phyloP scores from a whole-genome alignment of 495 filamentous ascomycete genomes.

The Bacidia gigantensis region DNA sequence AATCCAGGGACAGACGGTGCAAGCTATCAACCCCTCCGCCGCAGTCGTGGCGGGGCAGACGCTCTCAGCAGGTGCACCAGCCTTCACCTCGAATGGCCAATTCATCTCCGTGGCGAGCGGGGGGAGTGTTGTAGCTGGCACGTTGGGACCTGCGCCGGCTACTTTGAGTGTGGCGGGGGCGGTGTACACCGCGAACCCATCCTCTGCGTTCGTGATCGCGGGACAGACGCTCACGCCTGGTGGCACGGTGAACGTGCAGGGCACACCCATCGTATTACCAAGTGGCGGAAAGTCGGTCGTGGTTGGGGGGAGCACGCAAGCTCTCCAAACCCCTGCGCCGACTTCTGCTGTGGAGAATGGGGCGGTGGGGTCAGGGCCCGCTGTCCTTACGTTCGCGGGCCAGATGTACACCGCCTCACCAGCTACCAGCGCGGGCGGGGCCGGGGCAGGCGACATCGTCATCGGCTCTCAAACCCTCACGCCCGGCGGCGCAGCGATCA shows the following conservation, averaged over 20 bases:
- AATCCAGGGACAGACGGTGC: neutral
- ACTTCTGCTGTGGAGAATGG: neutral
- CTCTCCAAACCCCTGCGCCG: too few species aligned
- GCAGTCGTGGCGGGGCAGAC: neutral
- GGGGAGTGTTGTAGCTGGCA: constrained; percentile 9
- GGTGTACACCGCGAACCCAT: neutral
- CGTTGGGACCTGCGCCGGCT: neutral
- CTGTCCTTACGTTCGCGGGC: neutral
- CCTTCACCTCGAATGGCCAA: constrained; percentile 2
- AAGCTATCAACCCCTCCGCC: neutral
- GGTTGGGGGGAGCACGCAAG: too few species aligned
- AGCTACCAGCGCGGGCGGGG: too few species aligned
- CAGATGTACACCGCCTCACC: too few species aligned
- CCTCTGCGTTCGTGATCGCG: neutral
- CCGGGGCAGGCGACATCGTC: neutral
- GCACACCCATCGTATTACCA: neutral
- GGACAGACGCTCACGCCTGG: constrained; percentile 4
- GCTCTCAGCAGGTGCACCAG: constrained; percentile 1
- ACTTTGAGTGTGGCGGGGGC: neutral
- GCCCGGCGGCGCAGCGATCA: constrained; percentile 10
- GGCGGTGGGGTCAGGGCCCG: constrained; percentile 1
- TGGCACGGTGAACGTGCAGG: neutral
- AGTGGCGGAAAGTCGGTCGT: neutral
- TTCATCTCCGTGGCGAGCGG: constrained; percentile 7
- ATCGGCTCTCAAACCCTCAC: neutral